phyloP scores from a whole-genome alignment of 148 eudicot genomes.

The Pouteria glomerata region DNA sequence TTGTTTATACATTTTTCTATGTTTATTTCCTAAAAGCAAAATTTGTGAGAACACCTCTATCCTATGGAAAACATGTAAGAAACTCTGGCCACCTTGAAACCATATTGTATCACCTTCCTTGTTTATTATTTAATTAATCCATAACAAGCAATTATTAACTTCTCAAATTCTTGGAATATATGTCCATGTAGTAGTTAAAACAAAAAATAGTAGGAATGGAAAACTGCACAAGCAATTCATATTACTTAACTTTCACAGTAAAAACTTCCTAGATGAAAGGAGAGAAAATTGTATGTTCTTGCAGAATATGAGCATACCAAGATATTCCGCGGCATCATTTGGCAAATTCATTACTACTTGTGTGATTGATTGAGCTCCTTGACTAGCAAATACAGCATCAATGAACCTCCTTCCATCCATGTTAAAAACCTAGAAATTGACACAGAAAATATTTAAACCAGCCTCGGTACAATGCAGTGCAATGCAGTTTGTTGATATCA shows the following conservation, averaged over 20 bases:
- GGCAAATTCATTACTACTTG: constrained; percentile 99
- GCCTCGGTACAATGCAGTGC: background rate
- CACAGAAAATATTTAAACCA: background rate
- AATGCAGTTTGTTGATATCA: background rate
- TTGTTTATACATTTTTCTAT: too few species aligned
- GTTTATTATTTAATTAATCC: background rate
- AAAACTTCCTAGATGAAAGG: background rate
- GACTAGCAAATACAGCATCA: constrained; percentile 50
- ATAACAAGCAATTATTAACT: background rate
- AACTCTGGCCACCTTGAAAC: constrained; percentile 2
- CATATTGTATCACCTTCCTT: background rate
- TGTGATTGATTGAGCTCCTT: constrained; percentile 44
- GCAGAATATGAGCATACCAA: constrained; percentile 40
- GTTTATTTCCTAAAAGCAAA: too few species aligned
- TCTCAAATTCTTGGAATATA: background rate
- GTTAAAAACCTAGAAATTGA: constrained; percentile 58
- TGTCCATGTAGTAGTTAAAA: background rate
- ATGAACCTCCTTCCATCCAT: constrained; percentile 97
- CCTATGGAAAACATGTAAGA: background rate
- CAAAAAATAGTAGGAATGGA: background rate
- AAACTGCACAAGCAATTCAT: background rate
- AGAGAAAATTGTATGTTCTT: background rate
- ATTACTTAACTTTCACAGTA: background rate
- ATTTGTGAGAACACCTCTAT: too few species aligned
- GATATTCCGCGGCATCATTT: constrained; percentile 70